phyloP scores from a whole-genome alignment of 148 eudicot genomes.

The Polygonum aviculare region DNA sequence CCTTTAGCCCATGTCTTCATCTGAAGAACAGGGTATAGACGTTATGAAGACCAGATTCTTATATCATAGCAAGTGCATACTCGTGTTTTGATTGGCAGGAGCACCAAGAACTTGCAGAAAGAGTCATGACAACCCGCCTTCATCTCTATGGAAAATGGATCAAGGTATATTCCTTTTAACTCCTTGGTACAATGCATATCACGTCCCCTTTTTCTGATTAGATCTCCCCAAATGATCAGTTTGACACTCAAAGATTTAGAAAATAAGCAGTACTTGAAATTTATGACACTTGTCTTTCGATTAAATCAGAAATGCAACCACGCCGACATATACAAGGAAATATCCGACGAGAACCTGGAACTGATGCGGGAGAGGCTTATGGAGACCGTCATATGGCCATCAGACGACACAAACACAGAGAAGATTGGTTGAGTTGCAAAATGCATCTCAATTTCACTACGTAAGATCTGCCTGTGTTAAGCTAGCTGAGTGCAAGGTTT shows the following conservation, averaged over 20 bases:
- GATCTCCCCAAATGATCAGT: too few relatives aligned
- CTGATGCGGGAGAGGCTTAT: slow-evolving; percentile 92
- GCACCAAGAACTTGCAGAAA: slow-evolving; percentile 80
- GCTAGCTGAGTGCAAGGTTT: neutral
- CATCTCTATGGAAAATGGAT: slow-evolving; percentile 90
- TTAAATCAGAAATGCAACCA: slow-evolving; percentile 69
- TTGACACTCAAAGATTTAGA: too few relatives aligned
- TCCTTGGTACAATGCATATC: neutral
- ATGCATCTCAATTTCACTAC: neutral
- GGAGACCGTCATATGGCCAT: slow-evolving; percentile 84
- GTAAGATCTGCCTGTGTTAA: neutral
- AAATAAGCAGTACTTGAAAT: neutral
- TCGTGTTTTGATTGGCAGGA: slow-evolving; percentile 36
- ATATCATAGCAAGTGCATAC: neutral
- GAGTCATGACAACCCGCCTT: slow-evolving; percentile 91
- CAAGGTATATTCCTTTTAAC: slow-evolving; percentile 39
- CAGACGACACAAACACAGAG: slow-evolving; percentile 74
- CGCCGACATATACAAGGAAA: slow-evolving; percentile 64
- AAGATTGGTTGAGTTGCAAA: slow-evolving; percentile 30
- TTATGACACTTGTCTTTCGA: neutral
- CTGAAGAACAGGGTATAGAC: neutral
- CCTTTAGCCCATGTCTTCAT: neutral
- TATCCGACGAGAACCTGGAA: slow-evolving; percentile 83
- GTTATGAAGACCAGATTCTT: neutral
- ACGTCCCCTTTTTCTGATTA: neutral